Base-by-base conservation (phyloP, 345 rosid genomes). In the Kandelia obovata region DNA sequence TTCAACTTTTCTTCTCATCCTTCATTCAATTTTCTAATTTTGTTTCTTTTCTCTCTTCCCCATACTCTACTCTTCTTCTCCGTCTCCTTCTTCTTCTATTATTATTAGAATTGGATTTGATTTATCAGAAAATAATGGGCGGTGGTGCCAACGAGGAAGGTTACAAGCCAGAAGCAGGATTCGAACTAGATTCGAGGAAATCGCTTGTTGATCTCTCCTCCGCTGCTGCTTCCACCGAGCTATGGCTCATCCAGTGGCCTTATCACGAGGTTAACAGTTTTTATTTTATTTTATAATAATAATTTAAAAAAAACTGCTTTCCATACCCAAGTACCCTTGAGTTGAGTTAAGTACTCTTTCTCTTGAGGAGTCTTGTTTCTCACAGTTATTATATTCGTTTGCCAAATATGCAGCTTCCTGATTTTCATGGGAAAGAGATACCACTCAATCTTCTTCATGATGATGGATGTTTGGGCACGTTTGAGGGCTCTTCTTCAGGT, bases 201-300 rank as follows among this genome's bases (percentile, higher is more conserved):
- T 75, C 84, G 5, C 85, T 90, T 5, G 26, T 64, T 13, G 87
- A 90, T 70, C 53, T 81, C 55, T 71, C 66, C 6, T 10, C 64
- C 65, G 67, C 74, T 0, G 82, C 66, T 8, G 16, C 5, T 16
- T 73, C 88, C 5, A 75, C 83, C 2, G 96, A 92, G 83, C 86
- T 91, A 64, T 89, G 94, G 92, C 90, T 94, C 77, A 80, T 94
- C 53, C 96, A 89, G 39, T 89, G 88, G 87, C 96, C 97, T 70
- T 55, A 65, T 58, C 75, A 80, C 61, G 86, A 80, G 60, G 96
- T 62, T 46, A 11, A 26, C 23, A 23, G 23, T 27, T 6, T 35
- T 26, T 25, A 1, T 35, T 10, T 65, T 11, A 23, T 37, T 37
- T 10, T 0, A 21, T 1, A 6, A 8, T 15, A 21, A 35, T 3